Percentiles rank a stretch among this genome's conserved stretches.
Conservation (phyloP, 495 filamentous ascomycete species). For the Astrocystis sublimbata region DNA sequence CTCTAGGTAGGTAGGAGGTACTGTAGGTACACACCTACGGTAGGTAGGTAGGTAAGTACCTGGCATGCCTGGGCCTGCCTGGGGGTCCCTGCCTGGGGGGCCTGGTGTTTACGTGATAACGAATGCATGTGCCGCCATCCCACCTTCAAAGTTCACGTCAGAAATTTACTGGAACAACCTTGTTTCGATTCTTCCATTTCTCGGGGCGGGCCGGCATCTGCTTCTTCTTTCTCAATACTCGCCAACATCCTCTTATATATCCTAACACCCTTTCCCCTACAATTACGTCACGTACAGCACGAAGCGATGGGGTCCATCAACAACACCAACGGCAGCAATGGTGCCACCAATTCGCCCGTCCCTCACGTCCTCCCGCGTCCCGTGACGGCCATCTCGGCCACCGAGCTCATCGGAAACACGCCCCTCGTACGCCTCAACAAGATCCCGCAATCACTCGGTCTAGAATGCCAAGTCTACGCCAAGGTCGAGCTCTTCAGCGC, state of each 20-base stretch:
- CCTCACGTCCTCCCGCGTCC: slow-evolving; percentile 29
- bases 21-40: too few species aligned
- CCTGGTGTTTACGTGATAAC: not conserved
- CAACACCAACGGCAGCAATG: slow-evolving; percentile 16
- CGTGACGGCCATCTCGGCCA: slow-evolving; percentile 42
- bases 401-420: slow-evolving; percentile 83
- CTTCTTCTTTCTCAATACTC: not conserved
- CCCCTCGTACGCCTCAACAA: slow-evolving; percentile 90
- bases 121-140: not conserved
- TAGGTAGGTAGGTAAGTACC: too few species aligned
- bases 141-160: not conserved
- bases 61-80: too few species aligned
- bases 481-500: slow-evolving; percentile 98
- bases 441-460: slow-evolving; percentile 84
- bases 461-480: slow-evolving; percentile 87
- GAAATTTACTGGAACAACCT: not conserved
- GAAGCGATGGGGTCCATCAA: slow-evolving; percentile 23
- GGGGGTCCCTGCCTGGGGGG: too few species aligned
- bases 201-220: not conserved
- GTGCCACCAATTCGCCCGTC: slow-evolving; percentile 3
- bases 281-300: too few species aligned
- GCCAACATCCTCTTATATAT: not conserved
- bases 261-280: not conserved
- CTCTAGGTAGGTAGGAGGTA: too few species aligned
- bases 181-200: not conserved